phyloP scores from a whole-genome alignment of 805 yeast species.

The Gaillardinia entomophila region DNA sequence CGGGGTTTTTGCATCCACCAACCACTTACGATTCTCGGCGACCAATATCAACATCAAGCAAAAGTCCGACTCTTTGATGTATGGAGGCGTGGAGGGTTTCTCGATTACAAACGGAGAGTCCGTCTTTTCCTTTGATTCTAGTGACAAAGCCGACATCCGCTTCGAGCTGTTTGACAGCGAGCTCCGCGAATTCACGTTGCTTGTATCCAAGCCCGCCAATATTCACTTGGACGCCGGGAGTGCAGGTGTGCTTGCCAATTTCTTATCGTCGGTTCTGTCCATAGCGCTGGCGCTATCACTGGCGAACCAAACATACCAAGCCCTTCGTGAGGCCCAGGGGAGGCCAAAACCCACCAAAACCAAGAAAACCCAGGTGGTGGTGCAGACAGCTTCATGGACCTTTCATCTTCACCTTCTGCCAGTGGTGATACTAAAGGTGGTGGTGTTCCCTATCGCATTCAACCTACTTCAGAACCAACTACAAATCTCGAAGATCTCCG shows the following conservation, averaged over 20 bases:
- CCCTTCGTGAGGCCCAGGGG: too few species aligned
- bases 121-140: constrained; percentile 20
- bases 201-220: constrained; percentile 40
- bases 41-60: constrained; percentile 35
- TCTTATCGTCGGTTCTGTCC: too few species aligned
- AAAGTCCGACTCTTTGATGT: constrained; percentile 33
- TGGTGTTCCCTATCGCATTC: constrained; percentile 41
- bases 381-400: constrained; percentile 36
- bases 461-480: constrained; percentile 28
- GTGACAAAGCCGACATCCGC: constrained; percentile 42
- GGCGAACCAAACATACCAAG: too few species aligned
- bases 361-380: constrained; percentile 19
- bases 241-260: too few species aligned
- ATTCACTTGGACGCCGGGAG: too few species aligned
- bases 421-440: constrained; percentile 11
- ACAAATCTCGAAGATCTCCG: constrained; percentile 24
- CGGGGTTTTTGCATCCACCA: constrained; percentile 38
- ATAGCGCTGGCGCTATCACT: too few species aligned
- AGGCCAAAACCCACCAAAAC: too few species aligned
- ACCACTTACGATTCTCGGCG: neutral
- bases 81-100: constrained; percentile 44
- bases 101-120: constrained; percentile 15
- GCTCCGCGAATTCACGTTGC: constrained; percentile 29
- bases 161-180: constrained; percentile 39
- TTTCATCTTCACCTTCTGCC: constrained; percentile 16